Evolutionary conservation across 345 rosid genomes (phyloP), one percentile per base, ranked within the genome.

Genomic region (Bruguiera parviflora): DNA sequence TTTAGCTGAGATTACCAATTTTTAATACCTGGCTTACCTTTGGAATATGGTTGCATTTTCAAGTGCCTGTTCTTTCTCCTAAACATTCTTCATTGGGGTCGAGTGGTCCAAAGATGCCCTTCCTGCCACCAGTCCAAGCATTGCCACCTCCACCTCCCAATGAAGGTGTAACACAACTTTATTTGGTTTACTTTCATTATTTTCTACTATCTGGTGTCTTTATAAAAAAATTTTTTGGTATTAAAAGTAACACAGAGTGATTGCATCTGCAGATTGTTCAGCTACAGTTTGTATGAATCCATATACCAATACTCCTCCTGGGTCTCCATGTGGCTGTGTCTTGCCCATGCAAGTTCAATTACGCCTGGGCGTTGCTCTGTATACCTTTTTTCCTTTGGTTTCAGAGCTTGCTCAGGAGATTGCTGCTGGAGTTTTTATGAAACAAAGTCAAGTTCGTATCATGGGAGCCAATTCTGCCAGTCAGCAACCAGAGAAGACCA

Each of bases 111-210:
- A 84, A 83, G 64, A 69, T 71, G 80, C 86, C 90, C 52, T 76
- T 72, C 35, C 61, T 74, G 46, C 96, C 96, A 20, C 91, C 86
- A n/a, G 72, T 89, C 46, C 89, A 59, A 39, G 78, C 90, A 65
- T 82, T 94, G 61, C 98, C 96, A 19, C 97, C 96, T 64, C 98
- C 99, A 57, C 99, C 99, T 71, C 97, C 97, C 60, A 95, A 87
- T 82, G 82, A 80, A 85, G 98, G 99, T 94, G 71, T n/a, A 51
- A 15, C 61, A 35, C 39, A 16, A 11, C 52, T n/a, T 33, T 32
- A 35, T 59, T 59, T 62, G 47, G 68, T 68, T 56, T 47, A 16
- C 58, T 75, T 68, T 53, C 52, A 4, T 53, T 61, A 5, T 60
- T 56, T 56, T 75, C 59, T 10, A 24, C 19, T 31, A 64, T 21